Conservation (phyloP, 2,329 filamentous ascomycete genomes). For the Phaeoacremonium minimum region DNA sequence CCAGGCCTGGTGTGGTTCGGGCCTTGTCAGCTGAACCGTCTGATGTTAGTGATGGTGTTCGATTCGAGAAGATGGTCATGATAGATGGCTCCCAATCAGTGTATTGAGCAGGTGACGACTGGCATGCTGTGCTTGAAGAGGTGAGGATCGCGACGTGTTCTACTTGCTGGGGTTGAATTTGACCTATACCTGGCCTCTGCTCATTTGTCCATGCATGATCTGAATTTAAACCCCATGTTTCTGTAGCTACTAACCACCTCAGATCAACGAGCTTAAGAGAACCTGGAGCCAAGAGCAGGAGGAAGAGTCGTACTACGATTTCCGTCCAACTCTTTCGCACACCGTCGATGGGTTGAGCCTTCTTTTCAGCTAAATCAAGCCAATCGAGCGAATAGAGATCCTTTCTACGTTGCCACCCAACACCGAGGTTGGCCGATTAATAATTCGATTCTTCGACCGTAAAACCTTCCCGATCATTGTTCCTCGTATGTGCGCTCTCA, state of each 20-base stretch:
- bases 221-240: no score
- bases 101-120: constrained; percentile 15
- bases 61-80: constrained; percentile 11
- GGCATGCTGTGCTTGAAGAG: constrained; percentile 18
- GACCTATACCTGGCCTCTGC: no score
- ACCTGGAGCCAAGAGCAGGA: constrained; percentile 14
- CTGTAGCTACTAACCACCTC: constrained; percentile 1
- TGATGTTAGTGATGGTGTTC: constrained; percentile 1
- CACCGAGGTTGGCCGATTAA: constrained; percentile 14
- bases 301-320: constrained; percentile 6
- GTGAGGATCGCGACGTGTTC: constrained; percentile 7
- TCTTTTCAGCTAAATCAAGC: constrained; percentile 16
- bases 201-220: no score
- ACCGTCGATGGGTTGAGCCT: constrained; percentile 18
- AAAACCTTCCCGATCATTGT: constrained; percentile 15
- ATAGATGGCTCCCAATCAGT: constrained; percentile 16
- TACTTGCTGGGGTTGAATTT: no score
- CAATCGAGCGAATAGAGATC: constrained; percentile 18
- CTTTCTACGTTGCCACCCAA: constrained; percentile 18
- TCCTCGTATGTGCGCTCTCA: constrained; percentile 18
- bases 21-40: background rate
- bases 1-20: background rate
- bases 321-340: constrained; percentile 20
- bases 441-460: constrained; percentile 19
- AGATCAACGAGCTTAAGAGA: constrained; percentile 19